Percentiles rank a stretch among this genome's conserved stretches.
Evolutionary conservation across 2,329 filamentous ascomycete species (phyloP).

Genomic region (Trichoderma endophyticum): DNA sequence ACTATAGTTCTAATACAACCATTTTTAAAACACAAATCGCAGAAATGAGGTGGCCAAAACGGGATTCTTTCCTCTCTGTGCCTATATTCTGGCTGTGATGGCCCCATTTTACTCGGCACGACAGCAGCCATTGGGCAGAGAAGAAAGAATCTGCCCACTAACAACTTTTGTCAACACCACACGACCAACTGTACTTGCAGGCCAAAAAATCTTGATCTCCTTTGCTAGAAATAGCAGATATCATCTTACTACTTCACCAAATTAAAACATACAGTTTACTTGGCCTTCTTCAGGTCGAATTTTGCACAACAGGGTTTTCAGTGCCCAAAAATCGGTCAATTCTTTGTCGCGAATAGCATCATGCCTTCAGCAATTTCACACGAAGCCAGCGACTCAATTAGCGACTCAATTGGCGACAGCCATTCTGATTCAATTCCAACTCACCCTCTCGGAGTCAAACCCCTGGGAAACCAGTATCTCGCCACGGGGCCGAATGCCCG

Average conservation of each 20-base stretch:
- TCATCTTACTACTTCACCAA: background rate
- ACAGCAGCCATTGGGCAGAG: background rate
- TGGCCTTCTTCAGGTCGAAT: background rate
- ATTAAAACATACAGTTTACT: background rate
- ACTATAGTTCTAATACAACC: background rate
- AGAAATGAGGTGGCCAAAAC: background rate
- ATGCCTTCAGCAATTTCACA: conserved; percentile 10
- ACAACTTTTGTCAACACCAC: conserved; percentile 1
- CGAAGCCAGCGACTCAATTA: conserved; percentile 42
- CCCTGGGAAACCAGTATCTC: conserved; percentile 77
- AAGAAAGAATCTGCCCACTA: background rate
- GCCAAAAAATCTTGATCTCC: background rate
- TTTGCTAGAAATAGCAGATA: background rate
- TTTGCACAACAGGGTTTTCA: background rate
- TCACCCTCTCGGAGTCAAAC: conserved; percentile 82
- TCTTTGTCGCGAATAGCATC: background rate
- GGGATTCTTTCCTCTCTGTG: background rate
- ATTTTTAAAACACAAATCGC: background rate
- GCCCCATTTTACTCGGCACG: conserved; percentile 3
- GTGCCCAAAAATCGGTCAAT: background rate
- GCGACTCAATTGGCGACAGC: conserved; percentile 42
- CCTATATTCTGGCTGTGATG: background rate
- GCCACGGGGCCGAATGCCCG: conserved; percentile 65
- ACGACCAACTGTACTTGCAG: background rate
- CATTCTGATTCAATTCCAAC: conserved; percentile 54